Evolutionary conservation across 768 basidiomycete genomes (phyloP).

Genomic region (Crucibulum laeve): DNA sequence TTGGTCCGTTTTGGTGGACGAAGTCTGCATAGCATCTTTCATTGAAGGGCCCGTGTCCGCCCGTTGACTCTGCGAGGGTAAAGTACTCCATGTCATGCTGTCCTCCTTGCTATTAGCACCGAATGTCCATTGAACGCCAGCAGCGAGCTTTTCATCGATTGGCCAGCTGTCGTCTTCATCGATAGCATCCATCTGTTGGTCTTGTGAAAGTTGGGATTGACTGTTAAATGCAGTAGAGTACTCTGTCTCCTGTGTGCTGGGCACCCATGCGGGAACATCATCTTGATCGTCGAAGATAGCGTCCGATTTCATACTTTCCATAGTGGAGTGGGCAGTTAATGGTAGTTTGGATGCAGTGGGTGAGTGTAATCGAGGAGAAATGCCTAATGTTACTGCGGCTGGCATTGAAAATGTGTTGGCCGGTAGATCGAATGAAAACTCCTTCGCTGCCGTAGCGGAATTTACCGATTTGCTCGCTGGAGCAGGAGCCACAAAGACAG

Average conservation of each 20-base stretch:
- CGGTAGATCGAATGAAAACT: constrained; percentile 25
- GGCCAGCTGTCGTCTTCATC: constrained; percentile 78
- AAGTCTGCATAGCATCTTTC: constrained; percentile 7
- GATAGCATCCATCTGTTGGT: constrained; percentile 22
- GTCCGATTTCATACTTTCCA: constrained; percentile 50
- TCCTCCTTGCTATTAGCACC: constrained; percentile 54
- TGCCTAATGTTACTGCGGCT: constrained; percentile 39
- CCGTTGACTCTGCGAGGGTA: constrained; percentile 55
- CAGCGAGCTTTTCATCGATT: constrained; percentile 57
- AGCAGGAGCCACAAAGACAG: constrained; percentile 46
- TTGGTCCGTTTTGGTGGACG: constrained; percentile 12
- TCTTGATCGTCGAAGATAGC: constrained; percentile 44
- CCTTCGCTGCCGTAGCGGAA: constrained; percentile 17
- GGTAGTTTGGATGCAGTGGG: constrained; percentile 18
- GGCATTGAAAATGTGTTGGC: constrained; percentile 37
- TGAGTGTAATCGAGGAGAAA: constrained; percentile 29
- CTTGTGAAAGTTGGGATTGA: constrained; percentile 24
- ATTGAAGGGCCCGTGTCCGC: constrained; percentile 30
- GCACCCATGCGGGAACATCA: constrained; percentile 47
- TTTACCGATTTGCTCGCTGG: constrained; percentile 14
- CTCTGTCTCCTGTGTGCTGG: constrained; percentile 58
- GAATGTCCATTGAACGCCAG: constrained; percentile 59
- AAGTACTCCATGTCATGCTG: constrained; percentile 73
- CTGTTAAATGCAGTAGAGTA: constrained; percentile 32
- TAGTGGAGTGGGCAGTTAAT: constrained; percentile 49